Conservation (phyloP, 75 land plant species). For the Selaginella moellendorffii region DNA sequence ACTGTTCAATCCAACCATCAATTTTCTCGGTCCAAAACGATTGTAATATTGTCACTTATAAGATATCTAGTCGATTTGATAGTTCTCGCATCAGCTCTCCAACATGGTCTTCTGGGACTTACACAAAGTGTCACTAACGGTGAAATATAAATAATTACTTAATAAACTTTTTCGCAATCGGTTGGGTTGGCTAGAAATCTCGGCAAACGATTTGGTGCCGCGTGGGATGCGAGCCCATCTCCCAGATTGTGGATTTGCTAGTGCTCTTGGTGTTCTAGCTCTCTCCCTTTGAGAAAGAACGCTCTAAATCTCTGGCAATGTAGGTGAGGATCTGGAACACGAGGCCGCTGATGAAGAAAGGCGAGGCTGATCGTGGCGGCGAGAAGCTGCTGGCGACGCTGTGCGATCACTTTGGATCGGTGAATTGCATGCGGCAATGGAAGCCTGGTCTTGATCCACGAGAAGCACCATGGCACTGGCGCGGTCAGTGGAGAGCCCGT, state of each 20-base stretch:
- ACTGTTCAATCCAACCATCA: too few species aligned
- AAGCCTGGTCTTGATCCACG: constrained; percentile 70
- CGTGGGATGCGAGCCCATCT: not conserved
- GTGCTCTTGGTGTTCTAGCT: not conserved
- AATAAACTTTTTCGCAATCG: too few species aligned
- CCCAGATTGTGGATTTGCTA: not conserved
- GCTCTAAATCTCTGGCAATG: too few species aligned
- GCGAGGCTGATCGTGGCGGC: constrained; percentile 33
- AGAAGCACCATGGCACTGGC: constrained; percentile 73
- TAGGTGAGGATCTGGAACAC: constrained; percentile 95
- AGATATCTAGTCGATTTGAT: too few species aligned
- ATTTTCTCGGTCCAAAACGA: too few species aligned
- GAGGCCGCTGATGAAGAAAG: constrained; percentile 40
- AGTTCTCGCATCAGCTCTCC: too few species aligned
- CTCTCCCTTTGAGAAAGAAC: not conserved
- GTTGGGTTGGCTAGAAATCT: not conserved
- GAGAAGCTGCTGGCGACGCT: constrained; percentile 72
- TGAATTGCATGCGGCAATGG: constrained; percentile 98
- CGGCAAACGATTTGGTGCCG: not conserved
- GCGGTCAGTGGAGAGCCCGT: constrained; percentile 91
- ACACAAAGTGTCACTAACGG: too few species aligned
- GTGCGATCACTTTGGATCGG: constrained; percentile 93
- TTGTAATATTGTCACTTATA: too few species aligned
- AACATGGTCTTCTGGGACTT: too few species aligned
- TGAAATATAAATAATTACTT: too few species aligned